phyloP scores from a whole-genome alignment of 257 asterid genomes.

The Salvia hispanica region DNA sequence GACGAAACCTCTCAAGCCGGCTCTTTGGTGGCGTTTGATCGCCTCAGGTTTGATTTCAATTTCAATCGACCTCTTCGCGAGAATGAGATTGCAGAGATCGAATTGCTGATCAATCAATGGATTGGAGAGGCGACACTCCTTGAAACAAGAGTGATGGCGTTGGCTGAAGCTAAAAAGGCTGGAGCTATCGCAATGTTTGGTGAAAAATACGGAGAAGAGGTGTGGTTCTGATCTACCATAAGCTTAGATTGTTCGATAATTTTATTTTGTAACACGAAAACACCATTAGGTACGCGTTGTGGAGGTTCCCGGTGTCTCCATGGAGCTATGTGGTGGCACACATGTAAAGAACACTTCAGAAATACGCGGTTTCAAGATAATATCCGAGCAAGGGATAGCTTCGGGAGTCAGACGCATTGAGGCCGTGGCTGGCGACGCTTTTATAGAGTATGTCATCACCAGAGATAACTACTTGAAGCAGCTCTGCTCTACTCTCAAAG shows the following conservation, averaged over 20 bases:
- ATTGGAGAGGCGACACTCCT: slow-evolving; percentile 79
- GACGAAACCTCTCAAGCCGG: slow-evolving; percentile 97
- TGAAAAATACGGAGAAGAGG: slow-evolving; percentile 95
- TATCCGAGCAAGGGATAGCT: slow-evolving; percentile 86
- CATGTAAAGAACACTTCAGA: slow-evolving; percentile 78
- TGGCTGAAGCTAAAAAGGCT: slow-evolving; percentile 85
- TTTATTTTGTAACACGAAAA: not conserved
- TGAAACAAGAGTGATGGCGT: slow-evolving; percentile 70
- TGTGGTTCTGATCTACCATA: slow-evolving; percentile 16
- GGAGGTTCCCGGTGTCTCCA: slow-evolving; percentile 92
- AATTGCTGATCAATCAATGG: slow-evolving; percentile 76
- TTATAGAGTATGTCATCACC: slow-evolving; percentile 74
- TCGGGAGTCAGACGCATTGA: slow-evolving; percentile 91
- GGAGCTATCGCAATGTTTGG: slow-evolving; percentile 99
- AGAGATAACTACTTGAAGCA: slow-evolving; percentile 93
- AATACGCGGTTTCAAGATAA: slow-evolving; percentile 84
- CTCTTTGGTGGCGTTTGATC: slow-evolving; percentile 89
- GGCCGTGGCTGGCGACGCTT: slow-evolving; percentile 96
- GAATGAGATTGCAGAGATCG: slow-evolving; percentile 73
- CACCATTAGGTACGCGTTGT: slow-evolving; percentile 81
- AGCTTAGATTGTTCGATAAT: not conserved
- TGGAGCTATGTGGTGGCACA: slow-evolving; percentile 98
- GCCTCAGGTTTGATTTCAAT: slow-evolving; percentile 89
- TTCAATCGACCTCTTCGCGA: slow-evolving; percentile 80
- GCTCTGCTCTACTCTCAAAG: slow-evolving; percentile 90